Base-by-base conservation (phyloP, 345 rosid species). In the Zanthoxylum bungeanum region DNA sequence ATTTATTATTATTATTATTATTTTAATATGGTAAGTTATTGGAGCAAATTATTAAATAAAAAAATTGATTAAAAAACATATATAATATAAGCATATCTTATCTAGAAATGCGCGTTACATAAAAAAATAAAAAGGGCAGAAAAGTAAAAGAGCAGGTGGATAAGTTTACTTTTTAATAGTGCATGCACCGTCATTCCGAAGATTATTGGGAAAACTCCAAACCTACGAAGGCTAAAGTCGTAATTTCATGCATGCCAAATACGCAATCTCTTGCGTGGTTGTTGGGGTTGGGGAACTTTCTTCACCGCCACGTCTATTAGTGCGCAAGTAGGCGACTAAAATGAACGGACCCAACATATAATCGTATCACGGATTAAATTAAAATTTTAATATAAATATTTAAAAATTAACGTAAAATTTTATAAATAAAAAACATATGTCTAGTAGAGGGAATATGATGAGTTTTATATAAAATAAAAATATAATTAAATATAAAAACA, bases 211-310 rank as follows among this genome's bases (percentile, higher is more conserved):
- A 22, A 4, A 39, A 21, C 21, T 40, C 16, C 25, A 9, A 56
- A 24, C 47, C 10, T 40, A 63, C 24, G 17, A 53, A 76, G 83
- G 80, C 19, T 25, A 25, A 21, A 1, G 6, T 4, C 0, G 80
- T 69, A 69, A 76, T 31, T 71, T 44, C 22, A 0, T 1, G n/a
- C 27, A 24, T 3, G 49, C 1, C 3, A 27, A 5, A 22, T 42
- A 70, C 78, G 83, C 76, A 76, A 66, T 77, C 78, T 11, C n/a
- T 80, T 63, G 78, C 80, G 78, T 80, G 11, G 58, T n/a, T 16
- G 14, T 19, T 37, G 21, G 0, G 7, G 46, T n/a, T n/a, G n/a
- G n/a, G n/a, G 30, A 34, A 14, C 5, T 4, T 22, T 19, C 5
- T 27, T 2, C 19, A 56, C 37, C 0, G 17, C 7, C 22, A 36